These are phyloP conservation scores for Pyricularia pennisetigena DNA, from an alignment of 2,329 filamentous ascomycete species.

Conservation along the genomic window DNA sequence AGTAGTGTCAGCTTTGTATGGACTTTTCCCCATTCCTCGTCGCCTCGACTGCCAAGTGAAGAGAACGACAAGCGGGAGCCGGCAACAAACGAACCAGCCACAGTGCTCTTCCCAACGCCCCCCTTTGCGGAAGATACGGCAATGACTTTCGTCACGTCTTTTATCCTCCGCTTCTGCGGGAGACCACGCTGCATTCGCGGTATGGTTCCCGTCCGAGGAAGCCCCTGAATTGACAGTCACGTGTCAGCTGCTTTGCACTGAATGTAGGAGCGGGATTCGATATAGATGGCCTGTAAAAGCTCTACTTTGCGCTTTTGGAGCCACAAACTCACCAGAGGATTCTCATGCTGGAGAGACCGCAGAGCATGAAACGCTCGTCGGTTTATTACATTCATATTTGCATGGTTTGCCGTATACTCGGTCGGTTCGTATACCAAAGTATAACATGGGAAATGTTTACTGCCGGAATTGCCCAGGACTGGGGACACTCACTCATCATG, in stretches of 20 bases:
- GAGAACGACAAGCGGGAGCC: not conserved
- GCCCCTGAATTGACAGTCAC: conserved; percentile 46
- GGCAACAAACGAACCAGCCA: conserved; percentile 51
- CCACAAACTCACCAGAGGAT: conserved; percentile 59
- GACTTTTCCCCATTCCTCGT: not conserved
- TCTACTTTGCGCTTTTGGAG: not conserved
- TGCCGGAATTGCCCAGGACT: not conserved
- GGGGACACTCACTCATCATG: not conserved
- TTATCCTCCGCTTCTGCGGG: conserved; percentile 71
- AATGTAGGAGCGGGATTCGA: not conserved
- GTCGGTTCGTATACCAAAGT: not conserved
- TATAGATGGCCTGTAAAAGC: not conserved
- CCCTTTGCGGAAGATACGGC: conserved; percentile 97
- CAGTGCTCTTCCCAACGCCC: conserved; percentile 94
- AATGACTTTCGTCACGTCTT: conserved; percentile 80
- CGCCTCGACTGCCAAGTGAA: not conserved
- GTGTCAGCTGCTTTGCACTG: not conserved
- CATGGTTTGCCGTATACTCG: not conserved
- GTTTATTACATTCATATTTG: conserved; percentile 15
- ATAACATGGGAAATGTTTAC: not conserved
- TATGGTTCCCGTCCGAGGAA: conserved; percentile 67
- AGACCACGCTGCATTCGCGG: conserved; percentile 72
- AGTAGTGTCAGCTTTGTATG: not conserved
- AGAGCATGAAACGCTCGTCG: conserved; percentile 39
- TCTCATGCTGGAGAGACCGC: conserved; percentile 61